These are phyloP conservation scores for Geosmithia morbida DNA, from an alignment of 2,329 filamentous ascomycete genomes.

Conservation along the genomic window DNA sequence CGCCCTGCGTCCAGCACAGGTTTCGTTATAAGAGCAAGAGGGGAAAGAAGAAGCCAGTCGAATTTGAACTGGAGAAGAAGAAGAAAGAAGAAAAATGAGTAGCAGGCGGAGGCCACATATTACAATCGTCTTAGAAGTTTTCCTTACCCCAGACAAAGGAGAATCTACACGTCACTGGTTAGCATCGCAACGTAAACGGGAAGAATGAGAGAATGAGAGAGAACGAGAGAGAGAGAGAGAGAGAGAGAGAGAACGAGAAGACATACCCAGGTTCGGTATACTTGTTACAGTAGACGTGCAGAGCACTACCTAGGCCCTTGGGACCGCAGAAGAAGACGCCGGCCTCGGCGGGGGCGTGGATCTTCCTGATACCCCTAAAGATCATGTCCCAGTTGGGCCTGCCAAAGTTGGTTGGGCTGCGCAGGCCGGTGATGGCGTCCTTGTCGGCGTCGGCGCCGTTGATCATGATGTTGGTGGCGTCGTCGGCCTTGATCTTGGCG, in stretches of 20 bases:
- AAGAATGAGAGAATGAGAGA: background rate
- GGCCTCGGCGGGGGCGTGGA: constrained; percentile 58
- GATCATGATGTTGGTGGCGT: constrained; percentile 87
- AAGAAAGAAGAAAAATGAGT: background rate
- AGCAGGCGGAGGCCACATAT: background rate
- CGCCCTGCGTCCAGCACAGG: too few relatives aligned
- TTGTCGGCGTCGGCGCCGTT: constrained; percentile 75
- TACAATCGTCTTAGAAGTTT: constrained; percentile 36
- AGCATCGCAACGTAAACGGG: constrained; percentile 6
- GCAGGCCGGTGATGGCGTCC: constrained; percentile 70
- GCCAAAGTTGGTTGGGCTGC: constrained; percentile 74
- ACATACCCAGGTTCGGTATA: constrained; percentile 68
- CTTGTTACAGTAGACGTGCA: constrained; percentile 79
- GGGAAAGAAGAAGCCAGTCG: too few relatives aligned
- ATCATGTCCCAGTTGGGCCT: constrained; percentile 86
- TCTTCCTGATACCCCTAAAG: constrained; percentile 68
- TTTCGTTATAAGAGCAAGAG: too few relatives aligned
- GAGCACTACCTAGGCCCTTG: constrained; percentile 59
- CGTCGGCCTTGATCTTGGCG: constrained; percentile 73
- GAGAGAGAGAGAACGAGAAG: constrained; percentile 7
- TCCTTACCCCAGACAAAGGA: constrained; percentile 57
- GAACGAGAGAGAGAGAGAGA: background rate
- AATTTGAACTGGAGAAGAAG: background rate
- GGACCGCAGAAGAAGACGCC: constrained; percentile 80
- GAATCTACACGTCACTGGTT: constrained; percentile 30